Evolutionary conservation across 345 rosid species (phyloP), one percentile per base, ranked within the genome.

Genomic region (Linum lewisii): DNA sequence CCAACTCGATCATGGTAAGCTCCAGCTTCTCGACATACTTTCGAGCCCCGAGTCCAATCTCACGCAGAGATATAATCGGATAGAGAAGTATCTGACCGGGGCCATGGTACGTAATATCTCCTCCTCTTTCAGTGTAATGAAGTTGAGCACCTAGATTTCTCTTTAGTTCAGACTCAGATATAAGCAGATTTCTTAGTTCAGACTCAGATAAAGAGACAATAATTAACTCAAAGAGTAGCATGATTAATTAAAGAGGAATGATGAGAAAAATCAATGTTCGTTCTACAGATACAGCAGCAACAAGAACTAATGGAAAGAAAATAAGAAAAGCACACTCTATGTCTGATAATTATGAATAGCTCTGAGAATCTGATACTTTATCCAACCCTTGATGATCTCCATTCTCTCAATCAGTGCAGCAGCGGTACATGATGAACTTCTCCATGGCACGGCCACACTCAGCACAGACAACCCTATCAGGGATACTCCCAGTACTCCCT

Each of bases 111-210:
- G 98, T 86, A 63, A 92, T 81, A 36, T 88, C 91, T 51, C 94
- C 98, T 69, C 98, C 95, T 80, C 95, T 80, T 68, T 82, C 87
- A 5, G 98, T 92, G 63, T 88, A 83, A 64, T 88, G 84, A 69
- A 88, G 97, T 59, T 86, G 81, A 56, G 93, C 95, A 74, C 95
- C 97, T 29, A 86, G 57, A 50, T 69, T 75, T 36, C 67, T 69
- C 53, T n/a, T n/a, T n/a, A 92, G 85, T 66, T 88, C 94, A 65
- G 85, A 61, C 70, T 66, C 65, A 22, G 89, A 69, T 29, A 92
- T 65, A 54, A 92, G 73, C 60, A 92, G 65, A 73, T 92, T 86
- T n/a, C n/a, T n/a, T n/a, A n/a, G n/a, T n/a, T n/a, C n/a, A n/a
- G n/a, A n/a, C n/a, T n/a, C n/a, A n/a, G n/a, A n/a, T n/a, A n/a